Percentiles rank a stretch among this genome's conserved stretches.
These are phyloP conservation scores for Amanita pseudoporphyria DNA, from an alignment of 768 basidiomycete genomes.

Conservation along the genomic window DNA sequence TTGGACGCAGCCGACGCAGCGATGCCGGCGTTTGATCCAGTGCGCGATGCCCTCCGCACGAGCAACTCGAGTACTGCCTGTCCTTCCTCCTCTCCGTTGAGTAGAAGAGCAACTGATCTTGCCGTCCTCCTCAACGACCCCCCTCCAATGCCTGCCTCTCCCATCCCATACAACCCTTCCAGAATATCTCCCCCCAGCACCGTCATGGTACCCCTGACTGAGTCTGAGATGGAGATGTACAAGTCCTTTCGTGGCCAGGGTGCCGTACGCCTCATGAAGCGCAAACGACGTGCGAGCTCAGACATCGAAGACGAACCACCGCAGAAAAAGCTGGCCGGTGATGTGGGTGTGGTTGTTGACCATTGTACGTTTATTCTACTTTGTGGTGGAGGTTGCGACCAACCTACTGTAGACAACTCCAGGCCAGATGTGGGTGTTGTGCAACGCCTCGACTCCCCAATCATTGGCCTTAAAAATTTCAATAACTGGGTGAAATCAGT, in stretches of 20 bases:
- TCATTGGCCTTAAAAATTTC: constrained; percentile 94
- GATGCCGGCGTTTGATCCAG: constrained; percentile 79
- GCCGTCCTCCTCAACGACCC: constrained; percentile 57
- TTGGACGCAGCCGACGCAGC: constrained; percentile 9
- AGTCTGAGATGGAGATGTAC: constrained; percentile 50
- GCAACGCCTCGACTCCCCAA: constrained; percentile 81
- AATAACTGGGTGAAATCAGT: constrained; percentile 99
- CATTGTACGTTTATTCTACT: constrained; percentile 52
- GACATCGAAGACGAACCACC: constrained; percentile 25
- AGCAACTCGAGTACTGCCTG: constrained; percentile 12
- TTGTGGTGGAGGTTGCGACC: constrained; percentile 1
- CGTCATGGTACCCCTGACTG: constrained; percentile 57
- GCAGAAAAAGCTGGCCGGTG: constrained; percentile 48
- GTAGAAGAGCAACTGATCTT: constrained; percentile 66
- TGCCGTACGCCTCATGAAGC: constrained; percentile 40
- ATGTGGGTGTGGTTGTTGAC: constrained; percentile 62
- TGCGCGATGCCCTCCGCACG: constrained; percentile 63
- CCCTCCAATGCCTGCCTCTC: constrained; percentile 21
- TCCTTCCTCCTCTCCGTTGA: constrained; percentile 26
- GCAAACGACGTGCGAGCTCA: constrained; percentile 35
- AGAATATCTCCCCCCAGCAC: constrained; percentile 52
- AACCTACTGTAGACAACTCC: constrained; percentile 60
- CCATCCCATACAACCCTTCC: constrained; percentile 57
- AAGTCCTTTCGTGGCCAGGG: constrained; percentile 49
- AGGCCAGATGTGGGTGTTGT: constrained; percentile 86